Conservation (phyloP, 768 basidiomycete genomes). For the Lenzites betulinus region DNA sequence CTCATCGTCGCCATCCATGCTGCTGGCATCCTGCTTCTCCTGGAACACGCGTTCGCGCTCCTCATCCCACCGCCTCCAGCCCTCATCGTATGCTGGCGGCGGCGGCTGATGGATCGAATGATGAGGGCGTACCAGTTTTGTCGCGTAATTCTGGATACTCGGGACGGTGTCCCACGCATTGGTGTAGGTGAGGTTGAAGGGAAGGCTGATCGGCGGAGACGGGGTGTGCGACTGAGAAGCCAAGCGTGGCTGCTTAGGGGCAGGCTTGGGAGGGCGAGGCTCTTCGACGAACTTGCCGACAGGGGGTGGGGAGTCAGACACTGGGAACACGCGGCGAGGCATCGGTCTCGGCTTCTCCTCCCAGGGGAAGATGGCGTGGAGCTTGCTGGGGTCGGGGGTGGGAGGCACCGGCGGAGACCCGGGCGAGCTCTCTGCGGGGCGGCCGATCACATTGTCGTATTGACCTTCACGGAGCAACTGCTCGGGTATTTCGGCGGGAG, state of each 20-base stretch:
- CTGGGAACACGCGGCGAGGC: conserved; percentile 76
- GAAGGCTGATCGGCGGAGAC: conserved; percentile 46
- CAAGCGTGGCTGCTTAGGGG: conserved; percentile 15
- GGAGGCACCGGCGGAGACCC: conserved; percentile 39
- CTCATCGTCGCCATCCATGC: conserved; percentile 82
- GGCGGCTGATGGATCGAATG: conserved; percentile 46
- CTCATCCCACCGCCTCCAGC: conserved; percentile 35
- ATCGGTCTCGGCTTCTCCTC: conserved; percentile 70
- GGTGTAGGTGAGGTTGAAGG: conserved; percentile 60
- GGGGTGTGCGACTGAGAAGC: conserved; percentile 24
- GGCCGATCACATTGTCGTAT: conserved; percentile 60
- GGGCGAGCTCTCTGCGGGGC: conserved; percentile 41
- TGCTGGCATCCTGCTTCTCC: conserved; percentile 63
- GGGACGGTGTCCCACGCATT: conserved; percentile 89
- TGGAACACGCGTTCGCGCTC: conserved; percentile 48
- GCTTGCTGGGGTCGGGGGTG: conserved; percentile 69
- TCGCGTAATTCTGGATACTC: conserved; percentile 76
- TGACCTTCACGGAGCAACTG: conserved; percentile 69
- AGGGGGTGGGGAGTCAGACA: conserved; percentile 57
- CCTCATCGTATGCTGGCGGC: conserved; percentile 46
- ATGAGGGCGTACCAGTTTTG: conserved; percentile 55
- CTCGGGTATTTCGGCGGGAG: conserved; percentile 64
- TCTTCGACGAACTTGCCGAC: conserved; percentile 28
- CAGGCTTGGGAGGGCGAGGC: conserved; percentile 28
- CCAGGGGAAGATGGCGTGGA: conserved; percentile 93